These are phyloP conservation scores for Colletotrichum caudatum DNA, from an alignment of 2,329 filamentous ascomycete species.

Conservation along the genomic window DNA sequence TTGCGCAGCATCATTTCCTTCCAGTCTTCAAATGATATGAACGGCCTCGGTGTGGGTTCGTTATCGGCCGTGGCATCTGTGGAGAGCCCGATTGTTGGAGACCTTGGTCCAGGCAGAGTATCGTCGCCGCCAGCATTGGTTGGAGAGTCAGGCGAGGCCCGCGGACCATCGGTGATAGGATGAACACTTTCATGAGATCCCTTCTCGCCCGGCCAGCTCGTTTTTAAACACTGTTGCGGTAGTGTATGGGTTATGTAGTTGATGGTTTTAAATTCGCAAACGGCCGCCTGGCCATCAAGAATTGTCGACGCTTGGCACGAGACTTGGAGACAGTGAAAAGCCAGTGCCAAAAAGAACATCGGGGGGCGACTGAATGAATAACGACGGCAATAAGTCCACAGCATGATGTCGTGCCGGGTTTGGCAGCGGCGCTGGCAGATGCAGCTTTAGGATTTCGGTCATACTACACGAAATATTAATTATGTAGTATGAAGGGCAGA, in stretches of 20 bases:
- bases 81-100: not conserved
- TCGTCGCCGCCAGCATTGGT: not conserved
- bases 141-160: not conserved
- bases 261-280: slow-evolving; percentile 72
- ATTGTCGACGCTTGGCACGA: not conserved
- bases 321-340: not conserved
- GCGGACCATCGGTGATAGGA: not conserved
- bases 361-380: not conserved
- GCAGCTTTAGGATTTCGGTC: no score
- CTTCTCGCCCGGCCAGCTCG: slow-evolving; percentile 60
- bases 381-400: not conserved
- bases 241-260: slow-evolving; percentile 86
- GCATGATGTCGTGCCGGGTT: slow-evolving; percentile 4
- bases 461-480: not conserved
- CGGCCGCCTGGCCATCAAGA: not conserved
- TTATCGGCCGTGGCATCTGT: slow-evolving; percentile 26
- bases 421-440: not conserved
- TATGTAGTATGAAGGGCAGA: no score
- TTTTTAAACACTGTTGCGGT: slow-evolving; percentile 80
- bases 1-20: slow-evolving; percentile 92
- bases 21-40: slow-evolving; percentile 98
- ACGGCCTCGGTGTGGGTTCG: slow-evolving; percentile 62
- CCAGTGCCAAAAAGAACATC: not conserved
- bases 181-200: not conserved
- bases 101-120: slow-evolving; percentile 40